These are phyloP conservation scores for Kuraishia piskuri DNA, from an alignment of 805 yeast species.

Conservation along the genomic window DNA sequence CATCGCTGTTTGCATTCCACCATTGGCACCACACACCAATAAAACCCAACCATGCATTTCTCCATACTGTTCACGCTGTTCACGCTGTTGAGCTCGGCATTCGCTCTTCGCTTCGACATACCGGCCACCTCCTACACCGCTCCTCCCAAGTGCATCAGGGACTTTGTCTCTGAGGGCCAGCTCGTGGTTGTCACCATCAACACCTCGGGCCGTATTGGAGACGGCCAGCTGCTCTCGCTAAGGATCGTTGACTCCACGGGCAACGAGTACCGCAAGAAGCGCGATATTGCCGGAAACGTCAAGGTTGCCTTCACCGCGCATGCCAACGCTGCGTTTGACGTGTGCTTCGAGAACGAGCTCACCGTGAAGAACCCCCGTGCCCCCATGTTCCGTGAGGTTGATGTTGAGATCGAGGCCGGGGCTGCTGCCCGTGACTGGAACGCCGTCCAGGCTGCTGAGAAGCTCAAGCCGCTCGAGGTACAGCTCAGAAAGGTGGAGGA, in stretches of 20 bases:
- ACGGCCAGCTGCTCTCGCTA: conserved; percentile 76
- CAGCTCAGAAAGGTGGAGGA: conserved; percentile 84
- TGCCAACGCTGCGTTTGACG: conserved; percentile 76
- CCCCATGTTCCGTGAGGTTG: conserved; percentile 64
- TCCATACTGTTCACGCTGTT: not conserved
- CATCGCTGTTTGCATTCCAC: not conserved
- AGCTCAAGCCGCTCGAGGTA: conserved; percentile 86
- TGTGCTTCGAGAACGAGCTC: conserved; percentile 72
- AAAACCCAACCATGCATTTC: not conserved
- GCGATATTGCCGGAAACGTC: conserved; percentile 63
- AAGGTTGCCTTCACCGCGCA: conserved; percentile 82
- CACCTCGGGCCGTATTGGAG: conserved; percentile 69
- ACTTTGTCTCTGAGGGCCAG: conserved; percentile 78
- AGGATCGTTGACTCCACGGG: conserved; percentile 70
- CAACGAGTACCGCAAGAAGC: conserved; percentile 73
- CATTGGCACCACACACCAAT: not conserved
- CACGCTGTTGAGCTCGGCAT: not conserved
- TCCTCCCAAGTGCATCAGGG: conserved; percentile 79
- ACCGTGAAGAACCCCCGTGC: conserved; percentile 49
- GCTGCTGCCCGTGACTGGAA: conserved; percentile 98
- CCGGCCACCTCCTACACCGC: conserved; percentile 18
- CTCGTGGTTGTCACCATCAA: conserved; percentile 78
- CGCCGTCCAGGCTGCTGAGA: conserved; percentile 85
- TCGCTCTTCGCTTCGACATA: conserved; percentile 22
- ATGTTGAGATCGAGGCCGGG: conserved; percentile 89